Conservation (phyloP, 805 yeast species). For the Yueomyces sp. region DNA sequence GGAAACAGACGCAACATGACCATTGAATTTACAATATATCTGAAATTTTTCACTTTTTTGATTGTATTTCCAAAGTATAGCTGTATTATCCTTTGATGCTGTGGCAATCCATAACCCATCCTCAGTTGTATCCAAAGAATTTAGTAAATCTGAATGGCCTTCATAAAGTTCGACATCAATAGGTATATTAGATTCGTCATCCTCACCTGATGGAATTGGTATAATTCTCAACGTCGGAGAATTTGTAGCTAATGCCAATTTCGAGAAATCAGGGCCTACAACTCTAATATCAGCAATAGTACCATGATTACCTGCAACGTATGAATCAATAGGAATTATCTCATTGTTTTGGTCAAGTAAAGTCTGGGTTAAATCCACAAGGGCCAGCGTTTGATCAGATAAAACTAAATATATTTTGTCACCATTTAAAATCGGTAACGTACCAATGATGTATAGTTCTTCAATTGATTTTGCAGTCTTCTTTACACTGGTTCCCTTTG, state of each 20-base stretch:
- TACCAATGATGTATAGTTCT: constrained; percentile 59
- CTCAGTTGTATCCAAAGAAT: constrained; percentile 59
- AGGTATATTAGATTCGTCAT: constrained; percentile 18
- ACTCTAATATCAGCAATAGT: constrained; percentile 82
- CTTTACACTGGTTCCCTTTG: constrained; percentile 32
- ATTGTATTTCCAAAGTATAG: constrained; percentile 66
- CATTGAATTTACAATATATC: constrained; percentile 52
- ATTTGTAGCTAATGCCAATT: constrained; percentile 81
- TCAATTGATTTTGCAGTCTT: constrained; percentile 42
- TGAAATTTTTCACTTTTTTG: constrained; percentile 28
- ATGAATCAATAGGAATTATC: constrained; percentile 32
- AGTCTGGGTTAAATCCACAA: constrained; percentile 27
- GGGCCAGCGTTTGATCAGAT: constrained; percentile 74
- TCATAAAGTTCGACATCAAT: constrained; percentile 51
- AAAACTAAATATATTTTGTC: constrained; percentile 37
- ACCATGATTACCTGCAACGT: constrained; percentile 88
- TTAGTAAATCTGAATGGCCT: constrained; percentile 79
- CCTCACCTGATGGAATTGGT: constrained; percentile 20
- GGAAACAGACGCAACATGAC: constrained; percentile 80
- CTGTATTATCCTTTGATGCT: constrained; percentile 80
- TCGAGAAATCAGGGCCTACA: constrained; percentile 45
- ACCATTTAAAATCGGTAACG: constrained; percentile 27
- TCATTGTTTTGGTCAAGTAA: constrained; percentile 20
- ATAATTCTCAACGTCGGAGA: constrained; percentile 77
- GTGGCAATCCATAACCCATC: constrained; percentile 89